Conservation (phyloP, 192 early-diverging fungal species). For the Umbelopsis sp. region DNA sequence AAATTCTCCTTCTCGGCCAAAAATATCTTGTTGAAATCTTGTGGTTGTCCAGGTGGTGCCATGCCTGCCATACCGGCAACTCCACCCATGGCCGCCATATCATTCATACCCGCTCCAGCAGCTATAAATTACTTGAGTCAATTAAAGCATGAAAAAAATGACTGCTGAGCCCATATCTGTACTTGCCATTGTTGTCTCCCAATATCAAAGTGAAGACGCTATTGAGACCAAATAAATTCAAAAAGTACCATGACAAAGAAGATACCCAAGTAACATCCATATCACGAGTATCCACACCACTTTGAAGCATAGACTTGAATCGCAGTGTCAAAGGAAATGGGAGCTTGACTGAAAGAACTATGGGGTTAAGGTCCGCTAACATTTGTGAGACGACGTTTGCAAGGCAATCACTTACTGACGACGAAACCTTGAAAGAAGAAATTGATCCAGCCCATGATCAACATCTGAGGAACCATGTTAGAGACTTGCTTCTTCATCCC, state of each 20-base stretch:
- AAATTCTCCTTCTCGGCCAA: constrained; percentile 88
- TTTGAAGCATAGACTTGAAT: constrained; percentile 98
- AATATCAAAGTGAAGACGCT: constrained; percentile 91
- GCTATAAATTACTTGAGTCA: constrained; percentile 37
- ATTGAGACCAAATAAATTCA: constrained; percentile 94
- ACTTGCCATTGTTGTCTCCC: constrained; percentile 83
- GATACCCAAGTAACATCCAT: constrained; percentile 99
- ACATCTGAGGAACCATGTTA: constrained; percentile 96
- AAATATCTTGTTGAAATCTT: constrained; percentile 85
- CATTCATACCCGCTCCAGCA: constrained; percentile 81
- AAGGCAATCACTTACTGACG: constrained; percentile 64
- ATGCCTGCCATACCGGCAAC: constrained; percentile 71
- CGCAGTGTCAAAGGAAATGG: constrained; percentile 95
- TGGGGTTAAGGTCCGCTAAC: background rate
- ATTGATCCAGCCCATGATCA: constrained; percentile 99
- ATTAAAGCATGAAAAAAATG: constrained; percentile 88
- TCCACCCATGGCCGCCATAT: constrained; percentile 90
- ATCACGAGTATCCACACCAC: constrained; percentile 90
- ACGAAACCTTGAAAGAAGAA: constrained; percentile 99
- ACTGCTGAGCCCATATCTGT: constrained; percentile 68
- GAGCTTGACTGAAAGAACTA: constrained; percentile 72
- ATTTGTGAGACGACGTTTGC: no score
- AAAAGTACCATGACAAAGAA: constrained; percentile 97
- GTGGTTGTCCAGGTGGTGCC: constrained; percentile 68
- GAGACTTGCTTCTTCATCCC: constrained; percentile 98